phyloP scores from a whole-genome alignment of 2,329 filamentous ascomycete species.

The Pseudogymnoascus sp. region DNA sequence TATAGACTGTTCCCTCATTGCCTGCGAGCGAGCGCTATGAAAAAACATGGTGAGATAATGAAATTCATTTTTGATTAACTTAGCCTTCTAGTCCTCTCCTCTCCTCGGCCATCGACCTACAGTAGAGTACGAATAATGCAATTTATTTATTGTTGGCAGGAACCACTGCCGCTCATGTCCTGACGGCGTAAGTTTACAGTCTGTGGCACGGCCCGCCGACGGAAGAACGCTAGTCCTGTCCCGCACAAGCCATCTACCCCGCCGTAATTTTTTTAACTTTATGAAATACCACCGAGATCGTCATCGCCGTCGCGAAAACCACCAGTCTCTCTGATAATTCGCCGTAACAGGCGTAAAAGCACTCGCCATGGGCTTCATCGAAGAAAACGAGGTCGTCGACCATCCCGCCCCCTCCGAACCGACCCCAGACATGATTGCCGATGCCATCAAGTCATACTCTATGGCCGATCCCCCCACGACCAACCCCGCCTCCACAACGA shows the following conservation, averaged over 20 bases:
- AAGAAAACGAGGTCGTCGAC: slow-evolving; percentile 13
- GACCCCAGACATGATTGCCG: not conserved
- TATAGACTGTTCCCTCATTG: not conserved
- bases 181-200: not conserved
- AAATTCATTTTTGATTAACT: not conserved
- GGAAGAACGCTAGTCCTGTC: slow-evolving; percentile 4
- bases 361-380: slow-evolving; percentile 13
- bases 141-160: not conserved
- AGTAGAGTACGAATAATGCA: not conserved
- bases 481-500: slow-evolving; percentile 13
- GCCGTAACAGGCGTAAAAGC: not conserved
- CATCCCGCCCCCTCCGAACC: not conserved
- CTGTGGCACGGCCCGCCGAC: not conserved
- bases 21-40: not conserved
- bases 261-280: not conserved
- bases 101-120: not conserved
- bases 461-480: not conserved
- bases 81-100: not conserved
- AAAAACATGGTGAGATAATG: not conserved
- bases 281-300: not conserved
- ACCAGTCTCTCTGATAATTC: not conserved
- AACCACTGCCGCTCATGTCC: not conserved
- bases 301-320: not conserved
- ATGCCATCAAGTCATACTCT: slow-evolving; percentile 28
- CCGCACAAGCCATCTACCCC: not conserved